Base-by-base conservation (phyloP, 2,329 filamentous ascomycete species). In the Thielaviopsis populi region DNA sequence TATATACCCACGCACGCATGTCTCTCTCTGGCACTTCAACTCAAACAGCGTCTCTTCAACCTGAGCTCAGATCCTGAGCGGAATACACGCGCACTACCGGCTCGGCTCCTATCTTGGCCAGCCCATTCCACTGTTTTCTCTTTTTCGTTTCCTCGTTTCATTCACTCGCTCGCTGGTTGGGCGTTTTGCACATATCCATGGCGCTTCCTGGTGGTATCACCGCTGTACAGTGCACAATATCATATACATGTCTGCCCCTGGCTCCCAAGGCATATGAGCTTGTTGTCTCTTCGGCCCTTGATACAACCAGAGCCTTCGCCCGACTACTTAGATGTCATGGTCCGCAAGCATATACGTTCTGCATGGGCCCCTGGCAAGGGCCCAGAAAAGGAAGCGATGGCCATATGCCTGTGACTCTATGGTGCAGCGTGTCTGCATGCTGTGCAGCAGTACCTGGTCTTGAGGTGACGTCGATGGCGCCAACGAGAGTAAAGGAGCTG, bases 361-460 rank as follows among this genome's bases (percentile, higher is more conserved):
- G 37, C 53, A 33, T 13, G 53, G 27, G 15, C 53, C 53, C 53
- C 27, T 37, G 19, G 53, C 53, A 56, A 56, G 53, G 53, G 27
- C 27, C 15, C 53, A 56, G 13, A 17, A 56, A 56, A 56, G 53
- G 53, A 56, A 56, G 27, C 53, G n/a, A 60, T 37, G 33, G 24
- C 48, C 71, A 76, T 80, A 63, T 74, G 27, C 27, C 8, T 56
- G 24, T 56, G 53, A 19, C 24, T 37, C 6, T 11, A 33, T 56
- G 24, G 8, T 37, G 53, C 11, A 33, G 53, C 13, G 53, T 10
- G 27, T 8, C n/a, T 56, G 13, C 17, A 17, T 56, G 15, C 53
- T n/a, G 53, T 10, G n/a, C 50, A 19, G 53, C 15, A 37, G 27
- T 8, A 15, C 5, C 6, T 22, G 24, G 53, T 17, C n/a, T 33